Evolutionary conservation across 176 grass and related monocot genomes (phyloP), one percentile per base, ranked within the genome.

Genomic region (Hsuehochloa calcarea): DNA sequence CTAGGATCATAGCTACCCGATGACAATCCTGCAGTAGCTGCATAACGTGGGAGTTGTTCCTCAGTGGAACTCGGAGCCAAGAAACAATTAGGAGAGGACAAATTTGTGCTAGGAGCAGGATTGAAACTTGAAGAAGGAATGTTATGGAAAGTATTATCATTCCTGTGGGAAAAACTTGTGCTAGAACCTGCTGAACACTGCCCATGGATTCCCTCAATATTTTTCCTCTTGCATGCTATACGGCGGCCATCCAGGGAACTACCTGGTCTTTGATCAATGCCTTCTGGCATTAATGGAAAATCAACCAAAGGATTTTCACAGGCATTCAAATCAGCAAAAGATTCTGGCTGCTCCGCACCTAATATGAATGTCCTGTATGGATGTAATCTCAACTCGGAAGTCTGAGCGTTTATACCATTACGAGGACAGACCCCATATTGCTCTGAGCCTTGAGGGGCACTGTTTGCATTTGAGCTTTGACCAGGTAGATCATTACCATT

Each of bases 191-290:
- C 38, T 79, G 93, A 95, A 79, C 80, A 82, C 49, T 89, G 88
- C 29, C 90, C 90, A 74, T 80, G 74, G 20, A 88, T 40, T 70
- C 90, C 90, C 20, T 95, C 90, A 66, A 90, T 87, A 51, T 87
- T 92, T 90, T 95, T 95, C 79, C 93, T 95, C 84, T 95, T 95
- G 86, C 93, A 92, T 0, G 93, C 88, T 44, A 90, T 39, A 6
- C 93, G 83, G 6, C 90, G 90, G 8, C 88, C 85, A n/a, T 90
- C 93, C 39, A 90, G 22, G 67, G 83, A 90, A 89, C 85, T 88
- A 31, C 83, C 93, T 77, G 85, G 65, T 72, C 90, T 86, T 76
- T 72, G 87, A 81, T 88, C 85, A 25, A 84, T 67, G 80, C 85
- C 82, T 54, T 90, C 88, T 58, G 75, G 70, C 88, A 90, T 77